Percentiles rank a stretch among this genome's conserved stretches.
Conservation (phyloP, 2,329 filamentous ascomycete genomes). For the Periconia digitata region DNA sequence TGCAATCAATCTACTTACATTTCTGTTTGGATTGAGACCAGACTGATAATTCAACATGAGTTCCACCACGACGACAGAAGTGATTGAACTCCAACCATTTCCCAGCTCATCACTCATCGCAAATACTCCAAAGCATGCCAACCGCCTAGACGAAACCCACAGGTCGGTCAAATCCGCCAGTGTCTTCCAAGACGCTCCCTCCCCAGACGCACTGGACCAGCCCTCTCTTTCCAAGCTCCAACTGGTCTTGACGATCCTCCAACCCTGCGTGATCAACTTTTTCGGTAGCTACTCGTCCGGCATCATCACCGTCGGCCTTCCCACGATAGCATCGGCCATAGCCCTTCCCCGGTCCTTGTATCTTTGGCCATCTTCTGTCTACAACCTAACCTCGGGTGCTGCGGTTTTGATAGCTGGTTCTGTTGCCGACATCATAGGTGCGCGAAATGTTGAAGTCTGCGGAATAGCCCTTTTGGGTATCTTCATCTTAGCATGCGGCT, state of each 20-base stretch:
- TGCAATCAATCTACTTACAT: neutral
- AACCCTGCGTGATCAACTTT: constrained; percentile 31
- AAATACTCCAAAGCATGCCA: neutral
- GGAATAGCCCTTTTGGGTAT: constrained; percentile 47
- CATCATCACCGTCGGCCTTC: constrained; percentile 47
- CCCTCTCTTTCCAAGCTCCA: constrained; percentile 13
- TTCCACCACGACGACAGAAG: constrained; percentile 4
- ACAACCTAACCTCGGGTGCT: constrained; percentile 49
- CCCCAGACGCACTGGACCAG: neutral
- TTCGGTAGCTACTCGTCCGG: constrained; percentile 40
- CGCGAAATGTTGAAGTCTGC: constrained; percentile 46
- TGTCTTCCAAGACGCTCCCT: neutral
- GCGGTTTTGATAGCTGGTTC: constrained; percentile 54
- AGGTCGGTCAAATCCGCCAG: neutral
- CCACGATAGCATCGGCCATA: constrained; percentile 42
- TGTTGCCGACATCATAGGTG: constrained; percentile 55
- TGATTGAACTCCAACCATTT: constrained; percentile 4
- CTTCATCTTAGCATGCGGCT: constrained; percentile 51
- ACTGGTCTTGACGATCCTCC: constrained; percentile 22
- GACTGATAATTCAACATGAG: neutral
- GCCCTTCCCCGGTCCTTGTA: constrained; percentile 32
- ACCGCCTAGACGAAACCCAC: neutral
- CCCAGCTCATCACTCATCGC: neutral
- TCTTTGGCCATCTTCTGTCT: constrained; percentile 39
- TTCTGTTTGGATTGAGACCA: too few relatives aligned